These are phyloP conservation scores for Epichloe typhina DNA, from an alignment of 2,329 filamentous ascomycete genomes.

Conservation along the genomic window DNA sequence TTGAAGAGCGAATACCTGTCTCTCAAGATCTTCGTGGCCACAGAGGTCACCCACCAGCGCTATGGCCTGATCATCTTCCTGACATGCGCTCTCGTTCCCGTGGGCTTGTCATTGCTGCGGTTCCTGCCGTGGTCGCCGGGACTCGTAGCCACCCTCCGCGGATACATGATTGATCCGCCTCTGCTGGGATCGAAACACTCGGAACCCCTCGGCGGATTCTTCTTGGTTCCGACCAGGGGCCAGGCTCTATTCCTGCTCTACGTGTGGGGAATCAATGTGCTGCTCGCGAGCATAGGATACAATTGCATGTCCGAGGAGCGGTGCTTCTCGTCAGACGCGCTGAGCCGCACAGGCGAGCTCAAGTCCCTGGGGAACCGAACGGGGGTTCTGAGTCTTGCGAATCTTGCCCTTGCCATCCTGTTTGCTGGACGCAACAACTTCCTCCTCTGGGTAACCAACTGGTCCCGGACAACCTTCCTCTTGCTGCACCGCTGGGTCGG, in stretches of 20 bases:
- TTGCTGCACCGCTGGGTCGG: conserved; percentile 25
- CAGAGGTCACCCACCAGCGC: conserved; percentile 9
- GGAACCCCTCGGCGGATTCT: conserved; percentile 10
- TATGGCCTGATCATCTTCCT: conserved; percentile 15
- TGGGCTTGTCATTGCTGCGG: conserved; percentile 16
- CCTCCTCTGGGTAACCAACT: conserved; percentile 22
- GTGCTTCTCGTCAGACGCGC: neutral
- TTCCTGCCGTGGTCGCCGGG: conserved; percentile 14
- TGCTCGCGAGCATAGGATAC: neutral
- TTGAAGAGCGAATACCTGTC: conserved; percentile 4
- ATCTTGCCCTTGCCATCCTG: conserved; percentile 19
- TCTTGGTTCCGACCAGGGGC: conserved; percentile 13
- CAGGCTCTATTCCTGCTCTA: conserved; percentile 4
- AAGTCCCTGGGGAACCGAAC: conserved; percentile 17
- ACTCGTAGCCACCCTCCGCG: conserved; percentile 8
- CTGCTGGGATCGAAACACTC: conserved; percentile 10
- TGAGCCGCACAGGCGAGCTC: neutral
- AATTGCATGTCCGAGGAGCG: neutral
- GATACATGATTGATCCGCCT: conserved; percentile 13
- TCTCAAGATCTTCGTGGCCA: neutral
- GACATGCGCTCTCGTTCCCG: conserved; percentile 13
- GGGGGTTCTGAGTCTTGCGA: conserved; percentile 22
- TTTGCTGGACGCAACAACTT: conserved; percentile 24
- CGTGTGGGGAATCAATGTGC: neutral
- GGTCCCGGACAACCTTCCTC: conserved; percentile 23